phyloP scores from a whole-genome alignment of 2,329 filamentous ascomycete species.

The Claviceps citrina region DNA sequence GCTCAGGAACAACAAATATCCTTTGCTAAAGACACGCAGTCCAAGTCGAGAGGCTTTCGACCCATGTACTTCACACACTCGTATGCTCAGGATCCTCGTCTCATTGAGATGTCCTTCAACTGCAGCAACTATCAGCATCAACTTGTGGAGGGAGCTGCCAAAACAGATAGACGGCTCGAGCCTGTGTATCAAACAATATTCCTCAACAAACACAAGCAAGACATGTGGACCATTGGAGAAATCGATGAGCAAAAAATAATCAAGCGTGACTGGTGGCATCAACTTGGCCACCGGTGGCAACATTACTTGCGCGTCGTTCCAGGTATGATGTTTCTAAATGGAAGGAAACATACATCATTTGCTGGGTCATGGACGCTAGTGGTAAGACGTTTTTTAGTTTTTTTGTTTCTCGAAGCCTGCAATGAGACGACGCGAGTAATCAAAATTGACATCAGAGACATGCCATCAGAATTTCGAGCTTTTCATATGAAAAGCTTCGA shows the following conservation, averaged over 20 bases:
- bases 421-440: neutral
- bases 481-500: too few relatives aligned
- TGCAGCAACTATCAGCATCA: conserved; percentile 63
- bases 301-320: conserved; percentile 53
- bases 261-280: conserved; percentile 51
- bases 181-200: conserved; percentile 60
- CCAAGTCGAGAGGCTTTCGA: conserved; percentile 39
- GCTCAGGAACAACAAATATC: conserved; percentile 24
- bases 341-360: conserved; percentile 44
- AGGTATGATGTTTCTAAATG: conserved; percentile 57
- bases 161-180: conserved; percentile 21
- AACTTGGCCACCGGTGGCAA: conserved; percentile 48
- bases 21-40: conserved; percentile 28
- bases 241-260: conserved; percentile 47
- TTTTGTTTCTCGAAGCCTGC: too few relatives aligned
- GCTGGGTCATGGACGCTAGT: conserved; percentile 56
- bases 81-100: conserved; percentile 38
- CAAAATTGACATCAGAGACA: neutral
- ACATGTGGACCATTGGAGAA: conserved; percentile 44
- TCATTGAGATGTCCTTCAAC: conserved; percentile 59
- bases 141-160: conserved; percentile 31
- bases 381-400: too few relatives aligned
- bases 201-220: conserved; percentile 39
- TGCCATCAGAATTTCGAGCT: neutral
- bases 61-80: conserved; percentile 53